A percentile compares a stretch with the other conserved stretches of the same genome.
Evolutionary conservation across 164 flowering plant genomes (phyloP).

Genomic region (Protea cynaroides): DNA sequence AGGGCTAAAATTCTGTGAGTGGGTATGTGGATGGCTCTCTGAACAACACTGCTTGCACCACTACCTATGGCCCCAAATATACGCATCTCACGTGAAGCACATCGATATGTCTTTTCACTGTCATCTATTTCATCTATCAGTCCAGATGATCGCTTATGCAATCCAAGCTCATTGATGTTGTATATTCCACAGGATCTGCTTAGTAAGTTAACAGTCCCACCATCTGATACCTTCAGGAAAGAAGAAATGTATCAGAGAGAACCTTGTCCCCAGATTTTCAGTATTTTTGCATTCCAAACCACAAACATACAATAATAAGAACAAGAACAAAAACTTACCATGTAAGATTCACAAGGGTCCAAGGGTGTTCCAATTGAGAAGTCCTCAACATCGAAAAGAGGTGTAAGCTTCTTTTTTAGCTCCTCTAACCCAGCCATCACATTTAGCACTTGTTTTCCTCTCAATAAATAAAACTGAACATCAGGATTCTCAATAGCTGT

Average conservation of each 20-base stretch:
- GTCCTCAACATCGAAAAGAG: slow-evolving; percentile 92
- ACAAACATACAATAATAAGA: too few relatives aligned
- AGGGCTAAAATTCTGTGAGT: slow-evolving; percentile 80
- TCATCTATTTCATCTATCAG: slow-evolving; percentile 44
- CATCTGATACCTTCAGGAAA: slow-evolving; percentile 70
- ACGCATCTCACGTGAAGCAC: slow-evolving; percentile 98
- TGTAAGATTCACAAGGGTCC: slow-evolving; percentile 69
- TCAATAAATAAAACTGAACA: not conserved
- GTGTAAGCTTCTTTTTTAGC: slow-evolving; percentile 79
- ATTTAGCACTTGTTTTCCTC: slow-evolving; percentile 4
- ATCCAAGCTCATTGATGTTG: slow-evolving; percentile 91
- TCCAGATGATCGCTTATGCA: slow-evolving; percentile 75
- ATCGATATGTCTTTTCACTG: slow-evolving; percentile 69
- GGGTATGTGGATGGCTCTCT: slow-evolving; percentile 94
- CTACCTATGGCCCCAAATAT: slow-evolving; percentile 94
- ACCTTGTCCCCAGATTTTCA: not conserved
- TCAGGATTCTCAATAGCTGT: not conserved
- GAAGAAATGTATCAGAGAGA: slow-evolving; percentile 2
- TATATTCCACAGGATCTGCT: slow-evolving; percentile 90
- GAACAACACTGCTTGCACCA: slow-evolving; percentile 99
- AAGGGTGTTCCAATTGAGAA: slow-evolving; percentile 49
- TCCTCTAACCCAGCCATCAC: slow-evolving; percentile 91
- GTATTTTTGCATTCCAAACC: too few relatives aligned
- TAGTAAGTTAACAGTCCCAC: slow-evolving; percentile 80
- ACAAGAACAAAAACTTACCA: slow-evolving; percentile 32